These are phyloP conservation scores for Hydnum rufescens DNA, from an alignment of 768 basidiomycete genomes.

Conservation along the genomic window DNA sequence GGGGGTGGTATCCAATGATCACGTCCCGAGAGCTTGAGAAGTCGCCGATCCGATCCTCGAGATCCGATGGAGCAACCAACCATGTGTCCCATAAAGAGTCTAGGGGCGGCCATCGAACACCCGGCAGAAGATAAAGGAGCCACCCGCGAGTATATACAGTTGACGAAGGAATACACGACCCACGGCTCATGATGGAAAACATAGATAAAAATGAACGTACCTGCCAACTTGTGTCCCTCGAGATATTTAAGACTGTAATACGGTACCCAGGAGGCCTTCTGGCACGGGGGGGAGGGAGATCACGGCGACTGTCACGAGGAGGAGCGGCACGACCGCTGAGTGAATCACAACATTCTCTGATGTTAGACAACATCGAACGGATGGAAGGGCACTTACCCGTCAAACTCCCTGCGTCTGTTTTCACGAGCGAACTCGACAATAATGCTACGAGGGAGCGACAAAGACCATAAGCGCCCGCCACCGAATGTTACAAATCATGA, in stretches of 20 bases:
- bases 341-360: too few relatives aligned
- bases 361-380: too few relatives aligned
- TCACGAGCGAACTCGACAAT: slow-evolving; percentile 96
- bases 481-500: background rate
- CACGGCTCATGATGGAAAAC: background rate
- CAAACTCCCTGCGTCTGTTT: slow-evolving; percentile 54
- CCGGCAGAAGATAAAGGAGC: too few relatives aligned
- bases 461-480: too few relatives aligned
- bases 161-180: too few relatives aligned
- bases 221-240: slow-evolving; percentile 97
- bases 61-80: background rate
- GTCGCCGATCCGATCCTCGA: background rate
- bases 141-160: too few relatives aligned
- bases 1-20: background rate
- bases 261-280: slow-evolving; percentile 54
- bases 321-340: slow-evolving; percentile 10
- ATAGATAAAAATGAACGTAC: slow-evolving; percentile 29
- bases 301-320: slow-evolving; percentile 6
- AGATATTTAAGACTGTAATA: slow-evolving; percentile 71
- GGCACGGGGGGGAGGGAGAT: slow-evolving; percentile 30
- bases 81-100: background rate
- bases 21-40: background rate
- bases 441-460: slow-evolving; percentile 32
- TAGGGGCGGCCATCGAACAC: too few relatives aligned
- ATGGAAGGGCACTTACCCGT: background rate